phyloP scores from a whole-genome alignment of 257 asterid species.

The Nicotiana tomentosiformis region DNA sequence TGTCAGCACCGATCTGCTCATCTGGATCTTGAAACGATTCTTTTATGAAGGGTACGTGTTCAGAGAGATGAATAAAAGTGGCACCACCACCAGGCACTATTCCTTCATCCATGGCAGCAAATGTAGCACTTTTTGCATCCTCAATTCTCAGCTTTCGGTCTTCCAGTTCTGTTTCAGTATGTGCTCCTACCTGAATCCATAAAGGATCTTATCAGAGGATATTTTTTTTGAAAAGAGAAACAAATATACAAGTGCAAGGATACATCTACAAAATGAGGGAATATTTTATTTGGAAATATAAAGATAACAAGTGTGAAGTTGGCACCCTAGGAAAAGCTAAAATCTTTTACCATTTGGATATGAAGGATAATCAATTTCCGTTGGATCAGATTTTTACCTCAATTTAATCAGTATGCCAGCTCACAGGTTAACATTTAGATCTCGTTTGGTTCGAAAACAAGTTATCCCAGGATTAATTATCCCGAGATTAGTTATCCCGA shows the following conservation, averaged over 20 bases:
- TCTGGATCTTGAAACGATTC: conserved; percentile 53
- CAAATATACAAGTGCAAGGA: neutral
- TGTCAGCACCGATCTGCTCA: conserved; percentile 88
- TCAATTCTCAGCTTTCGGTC: conserved; percentile 85
- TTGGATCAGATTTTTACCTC: neutral
- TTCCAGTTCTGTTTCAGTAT: conserved; percentile 88
- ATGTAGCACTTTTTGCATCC: conserved; percentile 90
- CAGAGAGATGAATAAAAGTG: conserved; percentile 73
- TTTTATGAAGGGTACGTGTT: conserved; percentile 60
- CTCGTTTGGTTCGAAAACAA: no score
- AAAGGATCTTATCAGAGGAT: neutral
- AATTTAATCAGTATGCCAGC: neutral
- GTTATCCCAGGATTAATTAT: no score
- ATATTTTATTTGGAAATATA: neutral
- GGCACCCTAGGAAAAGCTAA: neutral
- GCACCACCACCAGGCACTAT: conserved; percentile 99
- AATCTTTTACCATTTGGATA: neutral
- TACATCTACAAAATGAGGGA: neutral
- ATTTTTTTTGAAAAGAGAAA: neutral
- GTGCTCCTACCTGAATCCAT: conserved; percentile 62
- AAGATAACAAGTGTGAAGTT: neutral
- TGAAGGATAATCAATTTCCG: neutral
- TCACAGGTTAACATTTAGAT: no score
- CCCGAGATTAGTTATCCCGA: no score
- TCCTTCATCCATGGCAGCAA: conserved; percentile 95